These are phyloP conservation scores for Pleoardoris graminearum DNA, from an alignment of 2,329 filamentous ascomycete genomes.

Conservation along the genomic window DNA sequence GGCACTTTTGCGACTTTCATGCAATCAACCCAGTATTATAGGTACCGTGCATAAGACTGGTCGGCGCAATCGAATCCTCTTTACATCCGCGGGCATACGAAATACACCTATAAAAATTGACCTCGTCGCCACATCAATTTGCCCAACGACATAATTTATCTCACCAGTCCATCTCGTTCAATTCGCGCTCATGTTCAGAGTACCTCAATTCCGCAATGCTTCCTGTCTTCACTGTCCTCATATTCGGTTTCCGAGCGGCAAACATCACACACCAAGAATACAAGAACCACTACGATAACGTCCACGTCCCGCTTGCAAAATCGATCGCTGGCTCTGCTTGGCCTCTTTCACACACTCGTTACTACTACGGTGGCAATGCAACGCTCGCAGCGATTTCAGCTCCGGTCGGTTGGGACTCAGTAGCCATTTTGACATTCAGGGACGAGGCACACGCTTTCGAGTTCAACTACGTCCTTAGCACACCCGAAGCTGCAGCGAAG, in stretches of 20 bases:
- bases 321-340: constrained; percentile 8
- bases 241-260: constrained; percentile 11
- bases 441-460: constrained; percentile 1
- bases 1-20: too few relatives aligned
- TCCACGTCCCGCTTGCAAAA: constrained; percentile 14
- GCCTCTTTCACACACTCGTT: constrained; percentile 13
- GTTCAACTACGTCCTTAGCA: neutral
- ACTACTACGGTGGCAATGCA: constrained; percentile 8
- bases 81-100: neutral
- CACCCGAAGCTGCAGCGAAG: constrained; percentile 2
- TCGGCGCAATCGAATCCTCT: neutral
- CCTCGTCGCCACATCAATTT: neutral
- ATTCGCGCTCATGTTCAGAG: neutral
- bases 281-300: constrained; percentile 13
- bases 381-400: constrained; percentile 3
- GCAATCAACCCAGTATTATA: too few relatives aligned
- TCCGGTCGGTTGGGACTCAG: constrained; percentile 5
- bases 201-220: neutral
- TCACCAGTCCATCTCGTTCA: neutral
- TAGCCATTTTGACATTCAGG: constrained; percentile 5
- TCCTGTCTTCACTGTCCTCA: constrained; percentile 7
- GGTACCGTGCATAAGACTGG: too few relatives aligned
- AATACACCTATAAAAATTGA: neutral
- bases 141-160: neutral
- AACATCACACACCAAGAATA: constrained; percentile 8